Percentiles rank a stretch among this genome's conserved stretches.
These are phyloP conservation scores for Phytophthora nicotianae DNA, from an alignment of 352 stramenopile species.

Conservation along the genomic window DNA sequence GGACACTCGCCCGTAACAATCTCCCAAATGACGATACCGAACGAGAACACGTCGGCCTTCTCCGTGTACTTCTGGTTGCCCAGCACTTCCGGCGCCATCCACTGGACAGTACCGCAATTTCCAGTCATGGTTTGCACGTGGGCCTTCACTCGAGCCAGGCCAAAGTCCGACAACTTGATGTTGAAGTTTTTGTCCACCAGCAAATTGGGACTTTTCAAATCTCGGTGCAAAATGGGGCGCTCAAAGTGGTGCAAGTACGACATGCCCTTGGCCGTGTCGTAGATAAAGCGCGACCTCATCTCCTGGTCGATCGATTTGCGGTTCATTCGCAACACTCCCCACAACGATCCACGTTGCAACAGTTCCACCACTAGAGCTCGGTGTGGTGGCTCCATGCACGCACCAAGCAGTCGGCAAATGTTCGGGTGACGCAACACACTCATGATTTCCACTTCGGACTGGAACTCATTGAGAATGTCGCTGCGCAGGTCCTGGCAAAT, in stretches of 20 bases:
- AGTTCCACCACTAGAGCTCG: slow-evolving; percentile 95
- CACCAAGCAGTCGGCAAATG: slow-evolving; percentile 95
- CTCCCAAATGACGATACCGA: slow-evolving; percentile 92
- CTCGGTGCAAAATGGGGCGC: slow-evolving; percentile 82
- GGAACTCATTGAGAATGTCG: slow-evolving; percentile 70
- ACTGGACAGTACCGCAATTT: slow-evolving; percentile 80
- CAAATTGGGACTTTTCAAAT: slow-evolving; percentile 87
- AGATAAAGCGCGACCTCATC: slow-evolving; percentile 67
- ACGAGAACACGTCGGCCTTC: slow-evolving; percentile 91
- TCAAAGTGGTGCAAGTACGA: slow-evolving; percentile 85
- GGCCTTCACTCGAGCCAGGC: slow-evolving; percentile 77
- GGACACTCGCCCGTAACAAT: slow-evolving; percentile 88
- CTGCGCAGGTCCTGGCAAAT: slow-evolving; percentile 68
- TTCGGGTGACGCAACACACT: slow-evolving; percentile 93
- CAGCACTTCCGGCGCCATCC: slow-evolving; percentile 78
- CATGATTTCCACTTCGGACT: slow-evolving; percentile 80
- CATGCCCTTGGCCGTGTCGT: slow-evolving; percentile 85
- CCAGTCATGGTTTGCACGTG: slow-evolving; percentile 88
- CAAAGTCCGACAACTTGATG: slow-evolving; percentile 90
- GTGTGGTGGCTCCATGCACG: slow-evolving; percentile 93
- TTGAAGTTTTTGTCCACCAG: slow-evolving; percentile 85
- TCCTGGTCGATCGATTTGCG: slow-evolving; percentile 58
- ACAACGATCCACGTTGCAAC: slow-evolving; percentile 90
- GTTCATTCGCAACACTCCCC: slow-evolving; percentile 87
- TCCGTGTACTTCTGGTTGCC: slow-evolving; percentile 91